phyloP scores from a whole-genome alignment of 805 yeast genomes.

The Clavispora carvajalis region DNA sequence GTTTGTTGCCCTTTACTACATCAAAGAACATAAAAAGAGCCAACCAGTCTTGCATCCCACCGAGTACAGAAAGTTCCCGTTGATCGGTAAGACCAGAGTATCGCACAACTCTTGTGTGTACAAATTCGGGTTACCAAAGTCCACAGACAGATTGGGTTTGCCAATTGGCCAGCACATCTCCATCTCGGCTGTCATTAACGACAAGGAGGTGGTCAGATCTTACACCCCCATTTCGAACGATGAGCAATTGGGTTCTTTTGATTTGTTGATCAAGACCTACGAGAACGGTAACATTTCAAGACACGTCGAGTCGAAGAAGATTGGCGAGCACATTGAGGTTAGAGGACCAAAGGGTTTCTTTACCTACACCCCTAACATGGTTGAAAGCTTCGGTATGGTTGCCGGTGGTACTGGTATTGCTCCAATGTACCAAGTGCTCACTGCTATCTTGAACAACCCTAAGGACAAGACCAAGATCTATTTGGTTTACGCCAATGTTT shows the following conservation, averaged over 20 bases:
- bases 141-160: slow-evolving; percentile 71
- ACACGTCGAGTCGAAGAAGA: slow-evolving; percentile 60
- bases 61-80: slow-evolving; percentile 71
- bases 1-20: slow-evolving; percentile 28
- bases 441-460: slow-evolving; percentile 73
- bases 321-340: slow-evolving; percentile 75
- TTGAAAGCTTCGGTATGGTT: slow-evolving; percentile 72
- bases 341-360: slow-evolving; percentile 91
- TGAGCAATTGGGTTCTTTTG: slow-evolving; percentile 75
- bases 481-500: slow-evolving; percentile 76
- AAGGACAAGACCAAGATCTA: slow-evolving; percentile 70
- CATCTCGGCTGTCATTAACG: slow-evolving; percentile 69
- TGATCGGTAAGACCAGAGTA: slow-evolving; percentile 68
- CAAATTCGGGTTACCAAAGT: slow-evolving; percentile 75
- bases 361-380: slow-evolving; percentile 76
- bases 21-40: slow-evolving; percentile 30
- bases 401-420: slow-evolving; percentile 98
- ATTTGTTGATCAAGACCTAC: slow-evolving; percentile 79
- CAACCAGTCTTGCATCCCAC: slow-evolving; percentile 58
- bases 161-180: slow-evolving; percentile 95
- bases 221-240: slow-evolving; percentile 88
- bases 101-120: slow-evolving; percentile 79
- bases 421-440: slow-evolving; percentile 90
- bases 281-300: slow-evolving; percentile 81
- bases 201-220: slow-evolving; percentile 76